These are phyloP conservation scores for Trametes punicea DNA, from an alignment of 768 basidiomycete genomes.

Conservation along the genomic window DNA sequence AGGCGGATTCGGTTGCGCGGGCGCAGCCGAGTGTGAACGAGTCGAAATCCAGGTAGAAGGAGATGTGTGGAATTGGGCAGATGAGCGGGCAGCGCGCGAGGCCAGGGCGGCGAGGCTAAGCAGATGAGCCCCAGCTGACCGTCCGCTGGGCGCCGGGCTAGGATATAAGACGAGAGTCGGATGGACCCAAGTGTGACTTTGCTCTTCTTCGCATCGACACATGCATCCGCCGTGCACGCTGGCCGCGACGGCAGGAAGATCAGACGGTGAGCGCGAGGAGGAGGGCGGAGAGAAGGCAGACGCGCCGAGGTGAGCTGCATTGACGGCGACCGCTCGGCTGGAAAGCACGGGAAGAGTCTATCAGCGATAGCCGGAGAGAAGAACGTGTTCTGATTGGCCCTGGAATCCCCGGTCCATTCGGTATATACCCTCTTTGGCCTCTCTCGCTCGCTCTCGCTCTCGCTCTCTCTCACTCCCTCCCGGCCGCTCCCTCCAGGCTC, in stretches of 20 bases:
- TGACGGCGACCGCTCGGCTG: slow-evolving; percentile 3
- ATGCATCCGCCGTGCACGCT: background rate
- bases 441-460: background rate
- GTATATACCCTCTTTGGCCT: slow-evolving; percentile 12
- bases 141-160: background rate
- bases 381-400: slow-evolving; percentile 8
- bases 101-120: slow-evolving; percentile 21
- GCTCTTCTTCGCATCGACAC: background rate
- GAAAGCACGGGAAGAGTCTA: background rate
- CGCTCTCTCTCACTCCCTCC: background rate
- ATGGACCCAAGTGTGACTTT: background rate
- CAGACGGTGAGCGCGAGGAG: background rate
- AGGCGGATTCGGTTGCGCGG: background rate
- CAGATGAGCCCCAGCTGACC: slow-evolving; percentile 11
- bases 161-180: background rate
- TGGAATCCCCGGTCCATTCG: slow-evolving; percentile 6
- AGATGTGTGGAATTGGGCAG: slow-evolving; percentile 11
- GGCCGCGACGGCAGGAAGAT: background rate
- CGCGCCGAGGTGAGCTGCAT: background rate
- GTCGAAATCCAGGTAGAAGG: slow-evolving; percentile 1
- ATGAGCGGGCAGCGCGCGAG: slow-evolving; percentile 21
- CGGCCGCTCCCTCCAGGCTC: background rate
- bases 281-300: background rate
- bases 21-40: background rate
- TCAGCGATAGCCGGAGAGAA: slow-evolving; percentile 13